Base-by-base conservation (phyloP, 257 asterid genomes). In the Paraleonurus japonicus region DNA sequence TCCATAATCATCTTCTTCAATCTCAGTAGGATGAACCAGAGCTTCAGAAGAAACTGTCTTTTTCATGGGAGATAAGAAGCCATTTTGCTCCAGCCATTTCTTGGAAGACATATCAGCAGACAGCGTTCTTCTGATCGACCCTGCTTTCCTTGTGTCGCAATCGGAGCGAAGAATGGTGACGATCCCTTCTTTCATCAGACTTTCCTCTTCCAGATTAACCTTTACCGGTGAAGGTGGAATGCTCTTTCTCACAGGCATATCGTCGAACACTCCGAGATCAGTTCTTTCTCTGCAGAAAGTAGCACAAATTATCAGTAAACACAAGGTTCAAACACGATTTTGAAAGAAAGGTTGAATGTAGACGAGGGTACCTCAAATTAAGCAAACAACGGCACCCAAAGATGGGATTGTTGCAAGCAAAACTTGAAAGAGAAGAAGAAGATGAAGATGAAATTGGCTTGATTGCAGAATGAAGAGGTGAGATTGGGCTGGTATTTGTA, bases 81-180 rank as follows among this genome's bases (percentile, higher is more conserved):
- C 88, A 41, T 81, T 83, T 20, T 83, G 80, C 15, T 73, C 19
- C 10, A 81, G 81, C 90, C 90, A 85, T 69, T 81, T 83, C 81
- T 67, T 83, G 66, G 88, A 85, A 8, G 90, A 83, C 88, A 86
- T 83, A 47, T 86, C 90, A 30, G 88, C 88, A 9, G 90, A 86
- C 48, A 86, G 86, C 1, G 88, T 86, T 61, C 90, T 87, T 69
- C 97, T 70, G 4, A 92, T 71, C 12, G 98, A 85, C 0, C 78
- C 65, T 0, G 78, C 65, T 41, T 62, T 81, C 13, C 5, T 54
- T 1, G 5, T 58, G 13, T 80, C 76, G 50, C 61, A 48, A 4
- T 92, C 88, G 5, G 96, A 78, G 50, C 85, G 80, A 61, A 92
- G 97, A 76, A 90, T 88, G 32, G 98, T 80, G 55, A 85, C 85